Percentiles rank a stretch among this genome's conserved stretches.
Evolutionary conservation across 2,329 filamentous ascomycete species (phyloP).

Genomic region (Madurella fahalii): DNA sequence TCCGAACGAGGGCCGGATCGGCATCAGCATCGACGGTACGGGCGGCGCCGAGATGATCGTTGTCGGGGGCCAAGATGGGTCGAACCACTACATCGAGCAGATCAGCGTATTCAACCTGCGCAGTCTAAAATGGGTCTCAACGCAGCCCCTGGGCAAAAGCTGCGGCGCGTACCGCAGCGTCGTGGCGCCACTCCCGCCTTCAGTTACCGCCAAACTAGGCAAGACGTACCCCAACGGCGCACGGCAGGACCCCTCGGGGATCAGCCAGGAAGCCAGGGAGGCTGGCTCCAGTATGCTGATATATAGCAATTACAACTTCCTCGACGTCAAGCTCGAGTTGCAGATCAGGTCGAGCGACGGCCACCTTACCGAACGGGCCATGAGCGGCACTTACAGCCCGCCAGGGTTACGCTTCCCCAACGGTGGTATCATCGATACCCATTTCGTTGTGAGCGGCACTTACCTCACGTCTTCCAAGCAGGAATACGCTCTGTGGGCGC

Average conservation of each 20-base stretch:
- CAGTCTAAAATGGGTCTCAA: conserved; percentile 92
- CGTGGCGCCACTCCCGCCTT: conserved; percentile 73
- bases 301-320: conserved; percentile 98
- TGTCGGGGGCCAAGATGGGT: conserved; percentile 91
- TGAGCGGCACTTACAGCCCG: conserved; percentile 82
- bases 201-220: conserved; percentile 63
- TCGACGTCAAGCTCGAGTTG: conserved; percentile 93
- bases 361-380: conserved; percentile 76
- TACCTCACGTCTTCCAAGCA: conserved; percentile 97
- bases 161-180: conserved; percentile 97
- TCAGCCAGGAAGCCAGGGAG: conserved; percentile 53
- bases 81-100: conserved; percentile 99
- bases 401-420: conserved; percentile 94
- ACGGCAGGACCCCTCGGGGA: conserved; percentile 41
- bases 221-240: conserved; percentile 45
- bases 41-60: conserved; percentile 97
- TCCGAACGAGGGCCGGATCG: conserved; percentile 82
- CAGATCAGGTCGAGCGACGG: conserved; percentile 85
- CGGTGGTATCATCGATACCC: conserved; percentile 88
- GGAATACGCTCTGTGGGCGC: conserved; percentile 94
- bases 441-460: conserved; percentile 96
- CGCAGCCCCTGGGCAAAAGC: conserved; percentile 79
- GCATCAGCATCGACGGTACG: conserved; percentile 81
- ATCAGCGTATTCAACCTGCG: conserved; percentile 97
- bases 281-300: conserved; percentile 78